Conservation (phyloP, 129 eudicot genomes). For the Helichrysum umbraculigerum region DNA sequence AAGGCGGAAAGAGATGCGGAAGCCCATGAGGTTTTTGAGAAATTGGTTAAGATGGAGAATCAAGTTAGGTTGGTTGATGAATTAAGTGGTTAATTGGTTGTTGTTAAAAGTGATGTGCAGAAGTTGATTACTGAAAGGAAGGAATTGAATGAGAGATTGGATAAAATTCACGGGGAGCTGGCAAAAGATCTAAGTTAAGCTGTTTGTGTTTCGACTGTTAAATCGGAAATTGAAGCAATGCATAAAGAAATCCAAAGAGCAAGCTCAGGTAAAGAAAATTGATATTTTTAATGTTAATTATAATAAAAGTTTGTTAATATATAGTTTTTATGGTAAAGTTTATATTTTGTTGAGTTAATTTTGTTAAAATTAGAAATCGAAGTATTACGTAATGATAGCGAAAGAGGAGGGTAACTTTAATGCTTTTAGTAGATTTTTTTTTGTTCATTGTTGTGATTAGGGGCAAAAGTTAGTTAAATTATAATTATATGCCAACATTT, state of each 20-base stretch:
- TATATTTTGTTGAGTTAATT: too few relatives aligned
- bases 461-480: too few relatives aligned
- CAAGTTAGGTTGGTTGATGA: constrained; percentile 47
- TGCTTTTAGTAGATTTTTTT: too few relatives aligned
- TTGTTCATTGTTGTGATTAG: too few relatives aligned
- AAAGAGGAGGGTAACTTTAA: too few relatives aligned
- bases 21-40: constrained; percentile 56
- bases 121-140: constrained; percentile 47
- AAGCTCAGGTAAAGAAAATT: constrained; percentile 49
- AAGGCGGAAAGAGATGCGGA: constrained; percentile 60
- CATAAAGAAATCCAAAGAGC: too few relatives aligned
- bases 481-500: too few relatives aligned
- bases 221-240: constrained; percentile 53
- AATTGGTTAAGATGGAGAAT: constrained; percentile 50
- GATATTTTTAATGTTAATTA: background rate
- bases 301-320: background rate
- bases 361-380: too few relatives aligned
- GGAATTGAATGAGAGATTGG: constrained; percentile 50
- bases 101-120: constrained; percentile 56
- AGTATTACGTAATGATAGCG: too few relatives aligned
- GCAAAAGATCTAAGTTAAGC: constrained; percentile 26
- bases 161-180: constrained; percentile 36
- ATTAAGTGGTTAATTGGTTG: constrained; percentile 41
- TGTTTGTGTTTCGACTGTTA: constrained; percentile 33
- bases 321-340: too few relatives aligned